Evolutionary conservation across 805 yeast genomes (phyloP).

Genomic region (Saccharomyces mikatae): DNA sequence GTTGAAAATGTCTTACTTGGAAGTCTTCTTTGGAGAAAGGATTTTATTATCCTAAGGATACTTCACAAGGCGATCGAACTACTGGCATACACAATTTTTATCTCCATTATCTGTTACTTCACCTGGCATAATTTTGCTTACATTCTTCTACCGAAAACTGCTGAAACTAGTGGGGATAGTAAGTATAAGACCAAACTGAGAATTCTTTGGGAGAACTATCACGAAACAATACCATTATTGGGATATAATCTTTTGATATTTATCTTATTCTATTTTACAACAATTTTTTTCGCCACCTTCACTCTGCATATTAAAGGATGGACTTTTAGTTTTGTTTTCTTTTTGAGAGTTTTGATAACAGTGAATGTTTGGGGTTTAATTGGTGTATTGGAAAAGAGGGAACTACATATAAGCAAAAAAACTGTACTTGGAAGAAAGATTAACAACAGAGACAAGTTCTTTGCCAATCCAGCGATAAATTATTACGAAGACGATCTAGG

Average conservation of each 20-base stretch:
- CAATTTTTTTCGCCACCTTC: slow-evolving; percentile 11
- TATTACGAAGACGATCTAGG: slow-evolving; percentile 5
- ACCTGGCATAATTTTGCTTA: slow-evolving; percentile 22
- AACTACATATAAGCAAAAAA: slow-evolving; percentile 18
- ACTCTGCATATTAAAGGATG: slow-evolving; percentile 10
- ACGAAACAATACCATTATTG: slow-evolving; percentile 23
- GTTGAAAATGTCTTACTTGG: slow-evolving; percentile 12
- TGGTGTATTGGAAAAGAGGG: slow-evolving; percentile 24
- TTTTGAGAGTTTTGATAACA: slow-evolving; percentile 22
- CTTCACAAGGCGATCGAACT: slow-evolving; percentile 8
- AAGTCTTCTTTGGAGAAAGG: slow-evolving; percentile 3
- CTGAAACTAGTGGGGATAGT: slow-evolving; percentile 1
- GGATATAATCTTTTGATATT: slow-evolving; percentile 17
- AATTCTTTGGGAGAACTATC: slow-evolving; percentile 21
- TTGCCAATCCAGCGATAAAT: slow-evolving; percentile 20
- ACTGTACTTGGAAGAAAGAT: slow-evolving; percentile 29
- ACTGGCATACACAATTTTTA: slow-evolving; percentile 11
- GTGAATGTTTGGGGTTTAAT: slow-evolving; percentile 30
- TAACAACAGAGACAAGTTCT: slow-evolving; percentile 22
- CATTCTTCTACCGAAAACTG: slow-evolving; percentile 16
- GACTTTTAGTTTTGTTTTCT: slow-evolving; percentile 18
- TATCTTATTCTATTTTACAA: slow-evolving; percentile 10
- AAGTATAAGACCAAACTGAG: slow-evolving; percentile 5
- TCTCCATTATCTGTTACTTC: slow-evolving; percentile 12
- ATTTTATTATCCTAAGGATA: neutral